Evolutionary conservation across 1,284 basidiomycete genomes (phyloP).

Genomic region (Sphaerobolus stellatus): DNA sequence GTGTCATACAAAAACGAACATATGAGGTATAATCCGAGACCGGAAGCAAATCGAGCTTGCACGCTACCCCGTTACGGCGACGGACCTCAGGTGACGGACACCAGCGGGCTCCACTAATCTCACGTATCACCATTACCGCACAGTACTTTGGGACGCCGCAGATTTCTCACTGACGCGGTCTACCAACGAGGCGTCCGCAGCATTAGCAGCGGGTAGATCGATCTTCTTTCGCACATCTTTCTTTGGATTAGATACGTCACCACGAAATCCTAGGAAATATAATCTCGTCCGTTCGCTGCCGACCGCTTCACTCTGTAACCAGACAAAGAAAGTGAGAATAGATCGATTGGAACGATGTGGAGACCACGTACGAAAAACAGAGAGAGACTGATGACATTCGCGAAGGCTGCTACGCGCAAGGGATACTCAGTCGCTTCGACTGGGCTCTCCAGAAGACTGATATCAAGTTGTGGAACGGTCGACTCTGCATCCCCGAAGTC

Average conservation of each 20-base stretch:
- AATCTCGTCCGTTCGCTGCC: constrained; percentile 63
- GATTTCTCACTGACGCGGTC: constrained; percentile 62
- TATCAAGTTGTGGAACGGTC: constrained; percentile 66
- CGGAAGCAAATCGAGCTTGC: too few species aligned
- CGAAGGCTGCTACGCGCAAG: constrained; percentile 67
- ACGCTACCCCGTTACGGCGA: too few species aligned
- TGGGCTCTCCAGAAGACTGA: constrained; percentile 68
- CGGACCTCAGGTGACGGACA: too few species aligned
- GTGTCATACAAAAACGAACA: too few species aligned
- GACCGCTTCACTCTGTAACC: constrained; percentile 57
- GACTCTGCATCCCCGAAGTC: constrained; percentile 73
- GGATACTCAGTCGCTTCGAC: constrained; percentile 72
- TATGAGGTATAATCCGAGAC: too few species aligned
- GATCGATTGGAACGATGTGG: constrained; percentile 1
- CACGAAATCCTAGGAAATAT: constrained; percentile 81
- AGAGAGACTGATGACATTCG: constrained; percentile 69
- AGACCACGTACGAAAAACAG: constrained; percentile 71
- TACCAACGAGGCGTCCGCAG: constrained; percentile 62
- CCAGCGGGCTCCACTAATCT: not conserved
- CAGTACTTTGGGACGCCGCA: constrained; percentile 51
- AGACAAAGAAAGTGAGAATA: not conserved
- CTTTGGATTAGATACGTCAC: constrained; percentile 57
- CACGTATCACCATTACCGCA: constrained; percentile 4
- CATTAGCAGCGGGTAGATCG: constrained; percentile 68
- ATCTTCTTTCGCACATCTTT: constrained; percentile 62